Percentiles rank a stretch among this genome's conserved stretches.
phyloP scores from a whole-genome alignment of 1,284 basidiomycete species.

The Malassezia pachydermatis region DNA sequence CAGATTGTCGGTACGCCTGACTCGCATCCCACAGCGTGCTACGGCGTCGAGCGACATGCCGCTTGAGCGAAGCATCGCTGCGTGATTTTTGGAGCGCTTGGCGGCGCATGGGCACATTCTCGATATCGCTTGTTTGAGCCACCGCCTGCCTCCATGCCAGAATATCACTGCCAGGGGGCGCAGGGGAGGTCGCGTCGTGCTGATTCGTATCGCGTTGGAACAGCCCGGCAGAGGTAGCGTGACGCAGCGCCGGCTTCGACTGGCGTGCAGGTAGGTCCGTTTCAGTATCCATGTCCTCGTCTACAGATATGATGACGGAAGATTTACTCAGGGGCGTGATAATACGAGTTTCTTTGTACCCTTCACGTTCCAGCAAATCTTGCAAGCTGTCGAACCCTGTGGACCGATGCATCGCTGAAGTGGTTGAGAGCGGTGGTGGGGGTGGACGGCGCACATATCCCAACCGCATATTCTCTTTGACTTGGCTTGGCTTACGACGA shows the following conservation, averaged over 20 bases:
- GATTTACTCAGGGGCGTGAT: slow-evolving; percentile 28
- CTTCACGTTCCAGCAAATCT: slow-evolving; percentile 37
- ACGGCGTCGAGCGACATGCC: neutral
- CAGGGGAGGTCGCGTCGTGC: too few species aligned
- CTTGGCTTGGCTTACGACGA: neutral
- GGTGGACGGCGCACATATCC: neutral
- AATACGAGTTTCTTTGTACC: slow-evolving; percentile 44
- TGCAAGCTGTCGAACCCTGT: slow-evolving; percentile 37
- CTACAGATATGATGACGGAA: neutral
- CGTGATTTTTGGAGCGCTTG: neutral
- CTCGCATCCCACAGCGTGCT: slow-evolving; percentile 17
- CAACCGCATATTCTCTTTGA: slow-evolving; percentile 8
- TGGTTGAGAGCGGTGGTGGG: neutral
- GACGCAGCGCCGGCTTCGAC: neutral
- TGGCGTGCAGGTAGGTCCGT: neutral
- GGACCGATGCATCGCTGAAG: slow-evolving; percentile 7
- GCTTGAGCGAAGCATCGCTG: slow-evolving; percentile 1
- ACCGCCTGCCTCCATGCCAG: slow-evolving; percentile 10
- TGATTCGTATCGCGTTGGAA: neutral
- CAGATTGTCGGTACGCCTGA: slow-evolving; percentile 4
- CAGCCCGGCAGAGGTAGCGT: neutral
- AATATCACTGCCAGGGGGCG: too few species aligned
- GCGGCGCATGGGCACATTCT: too few species aligned
- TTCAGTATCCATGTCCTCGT: neutral
- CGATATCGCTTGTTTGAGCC: neutral